A percentile compares a stretch with the other conserved stretches of the same genome.
These are phyloP conservation scores for Pittosporum tobira DNA, from an alignment of 129 eudicot genomes.

Conservation along the genomic window DNA sequence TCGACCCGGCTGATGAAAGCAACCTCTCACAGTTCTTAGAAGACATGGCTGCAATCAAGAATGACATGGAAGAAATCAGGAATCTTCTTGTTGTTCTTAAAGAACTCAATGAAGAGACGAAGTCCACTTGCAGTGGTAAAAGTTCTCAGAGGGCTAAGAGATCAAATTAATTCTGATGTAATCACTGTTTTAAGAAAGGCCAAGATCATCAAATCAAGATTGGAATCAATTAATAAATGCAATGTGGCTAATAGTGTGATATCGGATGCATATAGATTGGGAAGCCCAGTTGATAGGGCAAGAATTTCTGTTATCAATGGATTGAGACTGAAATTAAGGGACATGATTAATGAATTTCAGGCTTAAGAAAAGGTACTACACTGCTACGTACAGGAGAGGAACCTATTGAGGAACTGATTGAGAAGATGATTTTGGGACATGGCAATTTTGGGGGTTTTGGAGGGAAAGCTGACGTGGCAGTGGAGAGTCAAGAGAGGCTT, in stretches of 20 bases:
- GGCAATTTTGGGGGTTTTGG: conserved; percentile 16
- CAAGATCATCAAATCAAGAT: conserved; percentile 25
- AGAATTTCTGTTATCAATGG: conserved; percentile 36
- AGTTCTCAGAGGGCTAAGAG: conserved; percentile 33
- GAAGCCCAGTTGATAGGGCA: conserved; percentile 34
- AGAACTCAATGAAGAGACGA: conserved; percentile 26
- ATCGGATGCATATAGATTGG: conserved; percentile 14
- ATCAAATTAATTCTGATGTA: conserved; percentile 30
- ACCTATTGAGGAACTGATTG: conserved; percentile 34
- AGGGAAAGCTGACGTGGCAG: conserved; percentile 16
- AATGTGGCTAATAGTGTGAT: conserved; percentile 20
- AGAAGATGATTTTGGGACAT: conserved; percentile 24
- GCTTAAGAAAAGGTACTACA: conserved; percentile 20
- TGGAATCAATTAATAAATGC: conserved; percentile 30
- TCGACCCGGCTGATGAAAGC: conserved; percentile 22
- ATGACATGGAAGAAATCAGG: conserved; percentile 29
- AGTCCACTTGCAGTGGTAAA: conserved; percentile 21
- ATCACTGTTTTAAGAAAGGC: conserved; percentile 34
- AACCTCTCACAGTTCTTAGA: conserved; percentile 34
- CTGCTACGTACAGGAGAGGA: conserved; percentile 30
- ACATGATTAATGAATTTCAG: conserved; percentile 43
- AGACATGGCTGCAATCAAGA: conserved; percentile 21
- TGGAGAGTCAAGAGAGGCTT: conserved; percentile 36
- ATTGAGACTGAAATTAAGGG: conserved; percentile 35
- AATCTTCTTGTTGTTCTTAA: conserved; percentile 27